These are phyloP conservation scores for Leccinum boreale DNA, from an alignment of 768 basidiomycete genomes.

Conservation along the genomic window DNA sequence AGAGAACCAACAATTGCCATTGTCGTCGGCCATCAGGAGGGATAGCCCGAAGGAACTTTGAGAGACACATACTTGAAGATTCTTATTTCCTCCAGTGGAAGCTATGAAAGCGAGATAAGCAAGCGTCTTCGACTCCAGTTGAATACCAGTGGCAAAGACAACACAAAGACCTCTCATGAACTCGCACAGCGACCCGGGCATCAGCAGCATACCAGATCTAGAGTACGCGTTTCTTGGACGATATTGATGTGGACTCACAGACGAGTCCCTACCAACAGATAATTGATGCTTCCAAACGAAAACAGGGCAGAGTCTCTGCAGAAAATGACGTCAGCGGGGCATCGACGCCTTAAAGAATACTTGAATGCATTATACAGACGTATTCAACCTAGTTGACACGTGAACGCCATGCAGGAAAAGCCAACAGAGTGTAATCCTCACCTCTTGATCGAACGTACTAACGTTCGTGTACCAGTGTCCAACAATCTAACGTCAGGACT, in stretches of 20 bases:
- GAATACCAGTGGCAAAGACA: not conserved
- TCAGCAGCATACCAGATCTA: constrained; percentile 24
- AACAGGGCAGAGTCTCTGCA: not conserved
- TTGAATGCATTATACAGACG: constrained; percentile 13
- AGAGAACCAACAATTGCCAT: constrained; percentile 13
- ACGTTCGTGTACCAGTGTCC: not conserved
- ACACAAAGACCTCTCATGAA: not conserved
- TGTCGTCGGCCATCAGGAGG: not conserved
- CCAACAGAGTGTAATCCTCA: not conserved
- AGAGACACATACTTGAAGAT: constrained; percentile 4
- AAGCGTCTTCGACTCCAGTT: not conserved
- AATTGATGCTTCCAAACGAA: not conserved
- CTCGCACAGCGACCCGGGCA: constrained; percentile 11
- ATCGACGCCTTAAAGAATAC: not conserved
- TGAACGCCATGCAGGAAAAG: not conserved
- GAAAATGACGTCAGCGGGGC: not conserved
- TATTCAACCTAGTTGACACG: constrained; percentile 9
- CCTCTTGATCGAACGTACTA: constrained; percentile 16
- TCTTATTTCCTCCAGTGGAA: constrained; percentile 4
- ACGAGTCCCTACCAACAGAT: constrained; percentile 7
- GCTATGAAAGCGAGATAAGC: constrained; percentile 4
- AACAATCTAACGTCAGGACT: not conserved
- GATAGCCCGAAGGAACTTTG: not conserved
- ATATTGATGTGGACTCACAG: not conserved
- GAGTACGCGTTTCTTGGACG: not conserved